Percentiles rank a stretch among this genome's conserved stretches.
Evolutionary conservation across 768 basidiomycete genomes (phyloP).

Genomic region (Tylopilus intermedius): DNA sequence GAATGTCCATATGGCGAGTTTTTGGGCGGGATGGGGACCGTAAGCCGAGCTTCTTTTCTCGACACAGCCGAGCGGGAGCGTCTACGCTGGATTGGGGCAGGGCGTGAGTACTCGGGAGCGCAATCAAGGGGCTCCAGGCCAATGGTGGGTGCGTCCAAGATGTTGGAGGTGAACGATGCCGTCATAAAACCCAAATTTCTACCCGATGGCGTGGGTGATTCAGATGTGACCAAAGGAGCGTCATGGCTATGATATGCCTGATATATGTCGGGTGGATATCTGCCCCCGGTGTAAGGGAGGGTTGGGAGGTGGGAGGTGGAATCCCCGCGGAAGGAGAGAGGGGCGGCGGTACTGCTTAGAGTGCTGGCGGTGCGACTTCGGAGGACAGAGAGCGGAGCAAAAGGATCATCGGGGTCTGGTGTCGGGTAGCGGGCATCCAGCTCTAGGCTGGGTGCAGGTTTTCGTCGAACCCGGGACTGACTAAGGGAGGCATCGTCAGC

Average conservation of each 20-base stretch:
- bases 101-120: conserved; percentile 8
- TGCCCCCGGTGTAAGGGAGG: conserved; percentile 30
- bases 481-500: conserved; percentile 21
- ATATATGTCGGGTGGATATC: conserved; percentile 31
- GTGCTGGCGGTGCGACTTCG: conserved; percentile 52
- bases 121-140: conserved; percentile 7
- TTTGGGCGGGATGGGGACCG: conserved; percentile 20
- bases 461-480: conserved; percentile 38
- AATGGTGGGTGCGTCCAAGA: conserved; percentile 11
- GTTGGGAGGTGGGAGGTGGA: conserved; percentile 29
- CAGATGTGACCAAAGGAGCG: conserved; percentile 2
- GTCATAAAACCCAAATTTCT: conserved; percentile 10
- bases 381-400: conserved; percentile 62
- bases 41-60: conserved; percentile 28
- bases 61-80: conserved; percentile 33
- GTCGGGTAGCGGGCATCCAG: conserved; percentile 54
- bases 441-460: conserved; percentile 52
- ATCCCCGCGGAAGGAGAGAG: conserved; percentile 29
- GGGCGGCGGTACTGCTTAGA: conserved; percentile 27
- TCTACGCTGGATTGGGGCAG: conserved; percentile 28
- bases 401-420: conserved; percentile 67
- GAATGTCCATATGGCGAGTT: conserved; percentile 32
- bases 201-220: conserved; percentile 8
- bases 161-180: conserved; percentile 19
- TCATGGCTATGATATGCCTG: conserved; percentile 20